These are phyloP conservation scores for Saturnispora sekii DNA, from an alignment of 805 yeast genomes.

Conservation along the genomic window DNA sequence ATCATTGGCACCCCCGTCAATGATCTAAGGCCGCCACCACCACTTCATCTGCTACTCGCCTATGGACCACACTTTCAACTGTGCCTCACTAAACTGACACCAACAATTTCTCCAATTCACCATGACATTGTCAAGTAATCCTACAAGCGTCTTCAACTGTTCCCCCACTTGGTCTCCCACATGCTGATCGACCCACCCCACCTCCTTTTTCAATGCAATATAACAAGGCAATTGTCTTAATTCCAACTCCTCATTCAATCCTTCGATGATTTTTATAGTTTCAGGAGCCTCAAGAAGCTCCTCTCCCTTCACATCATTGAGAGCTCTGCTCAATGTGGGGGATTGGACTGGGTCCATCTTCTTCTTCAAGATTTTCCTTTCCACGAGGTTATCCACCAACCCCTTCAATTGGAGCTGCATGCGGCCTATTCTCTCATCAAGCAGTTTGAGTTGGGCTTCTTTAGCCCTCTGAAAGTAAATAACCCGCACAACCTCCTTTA, in stretches of 20 bases:
- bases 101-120: constrained; percentile 21
- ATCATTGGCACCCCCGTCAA: too few relatives aligned
- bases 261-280: constrained; percentile 14
- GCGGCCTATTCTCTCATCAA: too few relatives aligned
- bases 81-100: constrained; percentile 18
- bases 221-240: constrained; percentile 42
- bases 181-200: constrained; percentile 33
- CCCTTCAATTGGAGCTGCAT: constrained; percentile 25
- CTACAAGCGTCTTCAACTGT: constrained; percentile 14
- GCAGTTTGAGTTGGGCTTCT: constrained; percentile 30
- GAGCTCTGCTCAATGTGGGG: constrained; percentile 27
- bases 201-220: constrained; percentile 33
- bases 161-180: constrained; percentile 31
- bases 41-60: too few relatives aligned
- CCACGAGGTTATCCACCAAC: constrained; percentile 18
- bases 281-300: background rate
- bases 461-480: constrained; percentile 42
- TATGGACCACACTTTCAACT: constrained; percentile 20
- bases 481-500: constrained; percentile 34
- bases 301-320: constrained; percentile 2
- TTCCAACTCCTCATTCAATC: constrained; percentile 18
- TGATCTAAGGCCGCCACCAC: too few relatives aligned
- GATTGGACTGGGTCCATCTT: constrained; percentile 18
- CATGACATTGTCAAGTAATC: constrained; percentile 14
- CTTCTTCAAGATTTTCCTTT: constrained; percentile 1